phyloP scores from a whole-genome alignment of 371 early-diverging fungal species.

The Umbelopsis sp. region DNA sequence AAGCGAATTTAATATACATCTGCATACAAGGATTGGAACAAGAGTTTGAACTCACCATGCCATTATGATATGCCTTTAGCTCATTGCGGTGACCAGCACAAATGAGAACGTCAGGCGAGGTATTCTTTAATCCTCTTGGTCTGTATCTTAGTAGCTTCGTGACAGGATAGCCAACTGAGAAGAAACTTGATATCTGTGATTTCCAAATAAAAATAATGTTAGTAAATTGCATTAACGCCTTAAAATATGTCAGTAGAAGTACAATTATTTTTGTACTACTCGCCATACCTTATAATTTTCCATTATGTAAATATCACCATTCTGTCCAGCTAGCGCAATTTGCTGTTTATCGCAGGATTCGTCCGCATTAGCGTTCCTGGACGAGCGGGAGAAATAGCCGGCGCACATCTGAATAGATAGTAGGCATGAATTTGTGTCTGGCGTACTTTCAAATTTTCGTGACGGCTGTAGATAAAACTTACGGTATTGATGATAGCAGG shows the following conservation, averaged over 20 bases:
- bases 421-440: background rate
- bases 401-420: constrained; percentile 38
- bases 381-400: constrained; percentile 32
- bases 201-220: background rate
- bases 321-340: constrained; percentile 46
- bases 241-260: too few species aligned
- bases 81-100: constrained; percentile 49
- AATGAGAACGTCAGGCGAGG: constrained; percentile 44
- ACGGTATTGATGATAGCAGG: constrained; percentile 48
- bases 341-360: background rate
- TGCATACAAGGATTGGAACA: too few species aligned
- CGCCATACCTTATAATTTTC: constrained; percentile 41
- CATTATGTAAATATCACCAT: constrained; percentile 51
- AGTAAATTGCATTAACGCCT: background rate
- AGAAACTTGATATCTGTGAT: background rate
- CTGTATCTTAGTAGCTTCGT: constrained; percentile 25
- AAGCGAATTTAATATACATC: background rate
- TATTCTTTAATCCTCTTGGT: constrained; percentile 29
- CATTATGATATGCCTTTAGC: constrained; percentile 40
- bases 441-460: background rate
- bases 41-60: constrained; percentile 30
- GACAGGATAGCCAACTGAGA: background rate
- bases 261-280: background rate
- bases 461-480: constrained; percentile 18
- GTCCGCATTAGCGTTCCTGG: background rate